phyloP scores from a whole-genome alignment of 2,329 filamentous ascomycete species.

The Leptographium galeiforme region DNA sequence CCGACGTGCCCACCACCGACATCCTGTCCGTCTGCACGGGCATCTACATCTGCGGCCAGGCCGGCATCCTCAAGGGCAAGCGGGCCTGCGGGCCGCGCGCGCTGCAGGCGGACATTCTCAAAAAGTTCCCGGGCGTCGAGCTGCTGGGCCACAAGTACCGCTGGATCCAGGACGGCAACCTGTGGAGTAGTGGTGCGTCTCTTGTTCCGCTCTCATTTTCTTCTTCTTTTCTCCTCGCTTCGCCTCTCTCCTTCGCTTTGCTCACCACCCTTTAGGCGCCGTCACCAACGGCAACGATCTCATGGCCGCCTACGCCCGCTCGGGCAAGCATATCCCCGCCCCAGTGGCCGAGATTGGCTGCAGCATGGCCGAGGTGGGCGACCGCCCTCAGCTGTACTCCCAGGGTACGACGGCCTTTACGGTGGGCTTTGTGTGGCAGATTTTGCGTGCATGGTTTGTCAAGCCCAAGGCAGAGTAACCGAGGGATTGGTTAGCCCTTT shows the following conservation, averaged over 20 bases:
- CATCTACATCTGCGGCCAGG: constrained; percentile 31
- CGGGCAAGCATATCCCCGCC: constrained; percentile 27
- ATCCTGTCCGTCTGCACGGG: constrained; percentile 40
- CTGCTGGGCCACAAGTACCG: constrained; percentile 29
- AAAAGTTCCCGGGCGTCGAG: constrained; percentile 1
- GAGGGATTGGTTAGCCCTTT: too few species aligned
- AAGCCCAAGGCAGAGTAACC: not conserved
- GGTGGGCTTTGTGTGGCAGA: constrained; percentile 22
- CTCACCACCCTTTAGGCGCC: constrained; percentile 22
- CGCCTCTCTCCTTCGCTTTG: too few species aligned
- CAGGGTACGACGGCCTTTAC: constrained; percentile 21
- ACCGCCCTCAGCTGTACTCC: constrained; percentile 29
- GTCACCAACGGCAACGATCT: constrained; percentile 44
- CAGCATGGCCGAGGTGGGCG: constrained; percentile 33
- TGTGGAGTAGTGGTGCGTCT: constrained; percentile 39
- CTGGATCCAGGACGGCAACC: constrained; percentile 38
- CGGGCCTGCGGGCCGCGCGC: constrained; percentile 31
- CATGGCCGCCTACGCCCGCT: constrained; percentile 35
- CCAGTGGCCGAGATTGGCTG: constrained; percentile 30
- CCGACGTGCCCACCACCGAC: constrained; percentile 24
- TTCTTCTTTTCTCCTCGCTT: too few species aligned
- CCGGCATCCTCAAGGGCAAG: constrained; percentile 32
- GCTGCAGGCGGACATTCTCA: constrained; percentile 3
- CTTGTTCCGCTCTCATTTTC: too few species aligned
- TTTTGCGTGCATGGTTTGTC: constrained; percentile 22